A percentile compares a stretch with the other conserved stretches of the same genome.
phyloP scores from a whole-genome alignment of 352 stramenopile species.

The Globisporangium acanthophoron region DNA sequence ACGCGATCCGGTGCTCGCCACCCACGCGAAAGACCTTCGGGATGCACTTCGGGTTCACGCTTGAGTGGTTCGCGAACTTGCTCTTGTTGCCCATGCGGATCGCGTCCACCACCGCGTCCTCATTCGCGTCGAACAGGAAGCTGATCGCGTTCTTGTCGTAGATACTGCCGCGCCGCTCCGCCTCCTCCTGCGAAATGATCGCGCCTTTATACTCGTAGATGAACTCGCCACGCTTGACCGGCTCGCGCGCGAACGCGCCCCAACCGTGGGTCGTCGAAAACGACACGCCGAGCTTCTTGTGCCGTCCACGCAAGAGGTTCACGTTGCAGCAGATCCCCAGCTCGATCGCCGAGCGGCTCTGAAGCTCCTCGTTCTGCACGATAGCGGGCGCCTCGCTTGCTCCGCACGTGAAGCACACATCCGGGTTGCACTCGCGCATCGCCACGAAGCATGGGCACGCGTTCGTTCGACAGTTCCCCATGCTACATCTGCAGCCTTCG shows the following conservation, averaged over 20 bases:
- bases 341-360: slow-evolving; percentile 21
- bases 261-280: slow-evolving; percentile 63
- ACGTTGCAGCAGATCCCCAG: slow-evolving; percentile 68
- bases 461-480: slow-evolving; percentile 58
- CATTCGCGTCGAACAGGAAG: slow-evolving; percentile 91
- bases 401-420: slow-evolving; percentile 52
- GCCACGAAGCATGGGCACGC: slow-evolving; percentile 57
- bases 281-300: slow-evolving; percentile 57
- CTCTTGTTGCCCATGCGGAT: slow-evolving; percentile 92
- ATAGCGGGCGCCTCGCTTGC: slow-evolving; percentile 49
- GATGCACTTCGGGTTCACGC: slow-evolving; percentile 66
- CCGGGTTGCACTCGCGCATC: slow-evolving; percentile 50
- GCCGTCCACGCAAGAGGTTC: slow-evolving; percentile 46
- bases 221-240: slow-evolving; percentile 59
- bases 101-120: slow-evolving; percentile 88
- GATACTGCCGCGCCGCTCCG: slow-evolving; percentile 67
- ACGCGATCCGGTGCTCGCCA: slow-evolving; percentile 87
- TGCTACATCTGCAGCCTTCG: slow-evolving; percentile 43
- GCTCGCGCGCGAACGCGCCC: slow-evolving; percentile 53
- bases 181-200: slow-evolving; percentile 65
- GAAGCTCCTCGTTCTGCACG: slow-evolving; percentile 29
- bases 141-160: slow-evolving; percentile 85
- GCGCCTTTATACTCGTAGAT: slow-evolving; percentile 68
- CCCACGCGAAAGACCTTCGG: slow-evolving; percentile 77
- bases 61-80: slow-evolving; percentile 85